Base-by-base conservation (phyloP, 345 rosid genomes). In the Euphorbia peplus region DNA sequence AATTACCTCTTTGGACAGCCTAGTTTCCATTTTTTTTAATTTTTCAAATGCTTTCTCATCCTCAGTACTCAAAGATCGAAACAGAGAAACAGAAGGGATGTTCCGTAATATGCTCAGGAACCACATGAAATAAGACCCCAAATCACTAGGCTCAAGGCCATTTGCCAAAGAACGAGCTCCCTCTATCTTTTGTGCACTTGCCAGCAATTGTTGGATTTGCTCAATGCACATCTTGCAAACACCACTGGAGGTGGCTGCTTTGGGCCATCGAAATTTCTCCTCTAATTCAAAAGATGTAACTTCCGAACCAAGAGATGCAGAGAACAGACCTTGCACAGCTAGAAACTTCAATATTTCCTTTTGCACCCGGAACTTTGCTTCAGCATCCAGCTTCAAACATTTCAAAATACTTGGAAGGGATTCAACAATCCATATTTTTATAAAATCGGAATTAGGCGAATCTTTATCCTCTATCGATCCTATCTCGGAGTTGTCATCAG, bases 211-310 rank as follows among this genome's bases (percentile, higher is more conserved):
- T 69, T 92, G 98, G 65, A 95, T 85, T 77, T 95, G 98, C 83
- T 92, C 99, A 48, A 95, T 90, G 73, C 98, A 87, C 79, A 88
- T 79, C 63, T 77, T 79, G 85, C 99, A 90, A 75, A 90, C 83
- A 56, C 85, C 83, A 79, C 66, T 80, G 2, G 99, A 83, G 60
- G 93, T 78, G 1, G 95, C 87, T 68, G 82, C 82, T 76, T 85
- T 95, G 30, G 99, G 97, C 98, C 99, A 95, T 78, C 87, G 87
- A 75, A 95, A 92, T 75, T 87, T 95, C 87, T 95, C 99, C 76
- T 88, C 88, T 74, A 95, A 72, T 81, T 95, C 99, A 72, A 95
- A 95, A 47, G 98, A 95, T 35, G 99, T 95, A 72, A 95, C 90
- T 82, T 92, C 98, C 11, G 90, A 82, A 59, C 99, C 99, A 60